Conservation (phyloP, 164 flowering plant genomes). For the Dillenia suffruticosa region DNA sequence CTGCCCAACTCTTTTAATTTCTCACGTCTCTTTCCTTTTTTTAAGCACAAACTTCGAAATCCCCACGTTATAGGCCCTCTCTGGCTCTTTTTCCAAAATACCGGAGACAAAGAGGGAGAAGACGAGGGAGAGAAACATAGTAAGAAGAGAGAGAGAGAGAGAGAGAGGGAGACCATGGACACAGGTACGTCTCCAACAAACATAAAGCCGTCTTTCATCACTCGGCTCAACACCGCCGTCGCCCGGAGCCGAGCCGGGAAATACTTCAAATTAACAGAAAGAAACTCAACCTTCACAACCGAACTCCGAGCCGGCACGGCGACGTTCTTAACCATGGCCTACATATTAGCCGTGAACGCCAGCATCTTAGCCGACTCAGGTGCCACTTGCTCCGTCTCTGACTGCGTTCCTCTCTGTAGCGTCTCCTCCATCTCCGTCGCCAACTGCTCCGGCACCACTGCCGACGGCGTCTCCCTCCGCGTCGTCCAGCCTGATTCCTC, state of each 20-base stretch:
- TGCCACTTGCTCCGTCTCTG: constrained; percentile 73
- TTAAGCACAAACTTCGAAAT: too few species aligned
- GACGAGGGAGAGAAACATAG: too few species aligned
- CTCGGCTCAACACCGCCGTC: constrained; percentile 46
- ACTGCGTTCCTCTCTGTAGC: constrained; percentile 63
- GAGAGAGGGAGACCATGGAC: not conserved
- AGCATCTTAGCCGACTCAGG: constrained; percentile 84
- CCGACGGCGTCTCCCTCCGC: constrained; percentile 13
- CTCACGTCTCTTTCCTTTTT: too few species aligned
- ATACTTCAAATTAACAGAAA: constrained; percentile 59
- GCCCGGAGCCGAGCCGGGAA: constrained; percentile 49
- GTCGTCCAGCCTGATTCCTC: constrained; percentile 46
- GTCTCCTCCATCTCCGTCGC: constrained; percentile 27
- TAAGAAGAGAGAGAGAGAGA: too few species aligned
- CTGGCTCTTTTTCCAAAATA: too few species aligned
- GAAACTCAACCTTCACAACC: constrained; percentile 73
- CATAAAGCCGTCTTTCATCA: not conserved
- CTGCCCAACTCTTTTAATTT: too few species aligned
- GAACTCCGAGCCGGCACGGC: constrained; percentile 94
- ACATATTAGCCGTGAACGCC: constrained; percentile 94
- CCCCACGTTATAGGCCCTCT: too few species aligned
- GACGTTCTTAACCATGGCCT: constrained; percentile 93
- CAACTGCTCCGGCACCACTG: constrained; percentile 30
- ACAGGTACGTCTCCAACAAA: not conserved
- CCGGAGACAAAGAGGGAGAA: too few species aligned